Evolutionary conservation across 805 yeast genomes (phyloP).

Genomic region (Ogataea henricii): DNA sequence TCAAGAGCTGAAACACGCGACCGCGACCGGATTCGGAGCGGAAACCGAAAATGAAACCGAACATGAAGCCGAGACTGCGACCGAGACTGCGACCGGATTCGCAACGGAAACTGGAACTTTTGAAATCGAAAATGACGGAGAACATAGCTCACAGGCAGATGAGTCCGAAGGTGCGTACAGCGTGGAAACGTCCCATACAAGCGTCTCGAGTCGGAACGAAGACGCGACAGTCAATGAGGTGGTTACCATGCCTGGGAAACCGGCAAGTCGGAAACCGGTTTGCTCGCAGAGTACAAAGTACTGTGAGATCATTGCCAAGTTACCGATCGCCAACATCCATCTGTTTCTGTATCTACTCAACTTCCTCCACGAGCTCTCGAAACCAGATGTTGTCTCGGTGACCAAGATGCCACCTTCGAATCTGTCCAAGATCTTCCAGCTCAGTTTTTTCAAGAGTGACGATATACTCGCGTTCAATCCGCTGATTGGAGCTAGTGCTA

Average conservation of each 20-base stretch:
- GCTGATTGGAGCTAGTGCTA: conserved; percentile 16
- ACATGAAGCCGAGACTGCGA: not conserved
- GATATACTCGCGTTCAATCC: conserved; percentile 27
- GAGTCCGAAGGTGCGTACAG: conserved; percentile 16
- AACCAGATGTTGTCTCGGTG: conserved; percentile 25
- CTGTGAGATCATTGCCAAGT: conserved; percentile 11
- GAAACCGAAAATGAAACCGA: not conserved
- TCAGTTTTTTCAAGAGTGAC: conserved; percentile 38
- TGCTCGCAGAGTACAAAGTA: not conserved
- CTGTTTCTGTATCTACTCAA: conserved; percentile 32
- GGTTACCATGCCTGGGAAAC: not conserved
- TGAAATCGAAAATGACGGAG: not conserved
- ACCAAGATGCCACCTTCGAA: conserved; percentile 42
- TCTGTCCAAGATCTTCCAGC: conserved; percentile 41
- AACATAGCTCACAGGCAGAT: conserved; percentile 10
- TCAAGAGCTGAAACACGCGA: conserved; percentile 22
- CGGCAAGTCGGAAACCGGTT: not conserved
- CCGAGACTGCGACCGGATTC: not conserved
- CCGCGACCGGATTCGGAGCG: not conserved
- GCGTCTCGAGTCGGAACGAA: conserved; percentile 3
- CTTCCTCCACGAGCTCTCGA: conserved; percentile 29
- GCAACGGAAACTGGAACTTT: not conserved
- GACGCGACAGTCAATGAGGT: not conserved
- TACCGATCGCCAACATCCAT: conserved; percentile 35
- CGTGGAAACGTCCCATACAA: conserved; percentile 12